Evolutionary conservation across 2,329 filamentous ascomycete genomes (phyloP).

Genomic region (Trichophaea hybrida): DNA sequence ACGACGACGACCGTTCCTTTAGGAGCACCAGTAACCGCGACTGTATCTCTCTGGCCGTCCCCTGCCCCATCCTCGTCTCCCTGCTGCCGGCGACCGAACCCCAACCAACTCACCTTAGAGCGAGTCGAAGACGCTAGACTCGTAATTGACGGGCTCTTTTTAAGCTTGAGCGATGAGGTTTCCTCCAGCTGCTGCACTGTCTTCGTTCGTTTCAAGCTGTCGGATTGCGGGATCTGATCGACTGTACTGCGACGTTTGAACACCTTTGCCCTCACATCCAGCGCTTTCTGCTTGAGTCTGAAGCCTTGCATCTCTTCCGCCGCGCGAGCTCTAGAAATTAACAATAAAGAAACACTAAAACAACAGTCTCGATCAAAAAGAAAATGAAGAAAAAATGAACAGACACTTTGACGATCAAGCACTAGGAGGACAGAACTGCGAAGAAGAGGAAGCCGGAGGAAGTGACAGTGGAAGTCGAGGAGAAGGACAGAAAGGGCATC

Average conservation of each 20-base stretch:
- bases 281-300: conserved; percentile 21
- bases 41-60: neutral
- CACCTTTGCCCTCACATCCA: conserved; percentile 20
- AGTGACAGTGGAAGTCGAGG: neutral
- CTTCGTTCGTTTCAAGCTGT: neutral
- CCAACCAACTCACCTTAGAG: neutral
- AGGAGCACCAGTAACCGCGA: neutral
- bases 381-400: neutral
- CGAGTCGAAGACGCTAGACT: conserved; percentile 1
- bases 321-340: neutral
- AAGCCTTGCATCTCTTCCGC: neutral
- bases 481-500: neutral
- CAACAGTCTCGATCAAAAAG: neutral
- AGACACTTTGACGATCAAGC: neutral
- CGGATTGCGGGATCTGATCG: neutral
- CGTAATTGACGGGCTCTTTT: neutral
- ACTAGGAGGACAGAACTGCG: neutral
- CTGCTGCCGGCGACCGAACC: neutral
- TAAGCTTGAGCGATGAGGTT: neutral
- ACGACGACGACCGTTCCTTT: neutral
- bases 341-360: neutral
- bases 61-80: neutral
- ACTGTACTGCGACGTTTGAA: conserved; percentile 10
- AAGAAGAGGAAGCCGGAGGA: neutral
- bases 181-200: neutral